Conservation (phyloP, 1,139 yeast genomes). For the Yamadazyma dushanensis region DNA sequence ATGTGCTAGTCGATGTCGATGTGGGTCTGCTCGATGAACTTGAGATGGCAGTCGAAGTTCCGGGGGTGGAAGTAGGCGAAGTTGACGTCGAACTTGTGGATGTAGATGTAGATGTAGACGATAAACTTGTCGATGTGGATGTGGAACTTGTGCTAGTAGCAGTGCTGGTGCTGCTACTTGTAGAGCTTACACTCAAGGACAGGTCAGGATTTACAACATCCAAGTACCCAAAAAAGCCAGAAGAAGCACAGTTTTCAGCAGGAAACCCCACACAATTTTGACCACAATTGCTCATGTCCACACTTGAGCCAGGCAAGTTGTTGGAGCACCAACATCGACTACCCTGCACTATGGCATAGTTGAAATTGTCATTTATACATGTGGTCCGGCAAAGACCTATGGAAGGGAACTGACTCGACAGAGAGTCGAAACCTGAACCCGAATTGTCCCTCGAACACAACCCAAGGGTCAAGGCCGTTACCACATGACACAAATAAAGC, state of each 20-base stretch:
- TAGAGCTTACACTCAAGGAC: conserved; percentile 7
- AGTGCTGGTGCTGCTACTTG: conserved; percentile 5
- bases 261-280: conserved; percentile 53
- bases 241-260: conserved; percentile 33
- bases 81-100: not conserved
- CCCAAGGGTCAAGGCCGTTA: conserved; percentile 17
- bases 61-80: conserved; percentile 6
- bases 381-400: conserved; percentile 54
- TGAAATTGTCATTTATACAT: conserved; percentile 46
- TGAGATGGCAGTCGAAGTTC: conserved; percentile 6
- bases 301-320: conserved; percentile 43
- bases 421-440: conserved; percentile 25
- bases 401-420: conserved; percentile 38
- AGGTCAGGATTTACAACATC: conserved; percentile 23
- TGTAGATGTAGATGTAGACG: conserved; percentile 1
- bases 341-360: conserved; percentile 56
- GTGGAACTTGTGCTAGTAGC: conserved; percentile 7
- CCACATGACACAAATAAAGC: conserved; percentile 4
- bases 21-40: conserved; percentile 12
- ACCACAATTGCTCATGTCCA: conserved; percentile 38
- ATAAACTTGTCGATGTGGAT: not conserved
- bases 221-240: conserved; percentile 37
- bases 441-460: conserved; percentile 50
- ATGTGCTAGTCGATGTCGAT: conserved; percentile 11
- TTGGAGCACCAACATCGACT: conserved; percentile 64